Evolutionary conservation across 2,329 filamentous ascomycete genomes (phyloP), one percentile per base, ranked within the genome.

Genomic region (Gnomoniopsis smithogilvyi): DNA sequence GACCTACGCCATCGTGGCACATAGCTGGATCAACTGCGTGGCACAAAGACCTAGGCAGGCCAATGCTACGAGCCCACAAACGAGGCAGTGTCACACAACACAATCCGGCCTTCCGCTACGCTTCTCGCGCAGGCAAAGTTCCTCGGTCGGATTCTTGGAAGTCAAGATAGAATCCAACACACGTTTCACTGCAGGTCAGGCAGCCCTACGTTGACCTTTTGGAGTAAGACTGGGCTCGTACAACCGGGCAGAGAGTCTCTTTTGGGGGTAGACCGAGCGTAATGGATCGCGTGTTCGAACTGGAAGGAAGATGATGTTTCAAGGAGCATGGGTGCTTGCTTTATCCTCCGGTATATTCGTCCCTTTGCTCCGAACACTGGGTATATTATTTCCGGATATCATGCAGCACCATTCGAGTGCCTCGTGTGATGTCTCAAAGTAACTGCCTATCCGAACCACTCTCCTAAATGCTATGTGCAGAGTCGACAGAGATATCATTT

Each of bases 1-100:
- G 58, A 62, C 61, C 61, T 49, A 46, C 51, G 61, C 61, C 61
- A 58, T 51, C 50, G 61, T 62, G 21, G 41, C 53, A 62, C 61
- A 30, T 60, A 19, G 58, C 48, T 56, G 58, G 34, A 41, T 43
- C 52, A 52, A 19, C 24, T 6, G 17, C 38, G 59, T 53, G 46
- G 36, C 47, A 62, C 61, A 54, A 51, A 36, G 19, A 52, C 22
- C 41, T 43, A 51, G 43, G 30, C 22, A 61, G 54, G 45, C 61
- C 61, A 61, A 60, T 58, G 52, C 58, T 54, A 55, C 51, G 58
- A 62, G 58, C 51, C 47, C 51, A 46, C 53, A 62, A 62, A 58
- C 61, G 61, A 62, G 34, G 30, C 22, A 58, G 54, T 50, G 59
- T 49, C 22, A 19, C 59, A 61, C 59, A 19, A 49, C 59, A 56